Evolutionary conservation across 192 early-diverging fungal genomes (phyloP), one percentile per base, ranked within the genome.

Genomic region (Ambispora gerdemannii): DNA sequence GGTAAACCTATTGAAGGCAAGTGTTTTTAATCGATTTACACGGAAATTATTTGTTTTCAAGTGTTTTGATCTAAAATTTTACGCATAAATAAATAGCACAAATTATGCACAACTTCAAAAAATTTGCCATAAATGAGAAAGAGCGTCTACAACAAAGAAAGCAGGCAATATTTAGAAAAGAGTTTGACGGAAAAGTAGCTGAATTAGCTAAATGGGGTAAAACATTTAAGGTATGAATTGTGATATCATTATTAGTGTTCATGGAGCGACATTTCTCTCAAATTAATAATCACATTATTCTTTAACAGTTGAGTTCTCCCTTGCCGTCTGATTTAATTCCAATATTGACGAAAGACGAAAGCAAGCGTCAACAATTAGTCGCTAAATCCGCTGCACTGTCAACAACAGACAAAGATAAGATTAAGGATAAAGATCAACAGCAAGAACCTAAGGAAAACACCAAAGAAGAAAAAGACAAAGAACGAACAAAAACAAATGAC

Each of bases 151-250:
- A 88, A 35, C 86, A 90, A 70, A 87, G 85, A 64, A 91, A 89
- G 70, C 87, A 89, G 71, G 87, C 84, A 11, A 67, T 94, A 52
- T 68, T 84, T 22, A 90, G 90, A 73, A 90, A 87, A 71, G 87
- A 88, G 38, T 90, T 91, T 81, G 81, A 86, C 43, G 86, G 78
- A 19, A 84, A 89, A 28, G 72, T 95, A 55, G 87, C 89, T 1
- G 92, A 93, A 53, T 83, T 96, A 70, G 88, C 86, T 67, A 86
- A 87, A 43, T 96, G 94, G 74, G 89, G 91, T 67, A 77, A 86
- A 73, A 83, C 77, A 2, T 91, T 96, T 67, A 91, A 69, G 24
- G 79, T 80, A 63, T 49, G 73, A 17, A 77, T 51, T 2, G 10
- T 33, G 17, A 20, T 50, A 50, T 61, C 0, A 11, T 25, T 19